A percentile compares a stretch with the other conserved stretches of the same genome.
Conservation (phyloP, 345 rosid genomes). For the Capsella bursapastoris region DNA sequence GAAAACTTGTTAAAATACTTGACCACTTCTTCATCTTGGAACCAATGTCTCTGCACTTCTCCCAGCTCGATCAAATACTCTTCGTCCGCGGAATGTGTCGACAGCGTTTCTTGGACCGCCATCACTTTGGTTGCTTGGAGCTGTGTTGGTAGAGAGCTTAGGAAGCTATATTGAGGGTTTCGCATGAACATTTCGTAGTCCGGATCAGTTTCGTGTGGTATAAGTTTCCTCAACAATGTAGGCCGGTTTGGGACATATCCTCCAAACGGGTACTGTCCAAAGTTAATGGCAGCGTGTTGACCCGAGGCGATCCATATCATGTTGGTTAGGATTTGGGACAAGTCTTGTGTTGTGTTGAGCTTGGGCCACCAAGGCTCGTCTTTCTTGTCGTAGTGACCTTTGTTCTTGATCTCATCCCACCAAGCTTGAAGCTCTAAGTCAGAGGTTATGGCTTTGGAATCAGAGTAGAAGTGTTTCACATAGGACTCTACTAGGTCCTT, state of each 20-base stretch:
- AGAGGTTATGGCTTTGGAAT: conserved; percentile 58
- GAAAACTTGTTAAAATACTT: conserved; percentile 60
- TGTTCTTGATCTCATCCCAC: conserved; percentile 94
- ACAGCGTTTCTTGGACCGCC: conserved; percentile 93
- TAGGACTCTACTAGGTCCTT: conserved; percentile 75
- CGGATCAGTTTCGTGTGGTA: conserved; percentile 63
- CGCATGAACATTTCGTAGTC: conserved; percentile 67
- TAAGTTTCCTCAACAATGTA: conserved; percentile 72
- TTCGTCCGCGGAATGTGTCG: conserved; percentile 88
- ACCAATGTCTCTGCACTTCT: conserved; percentile 69
- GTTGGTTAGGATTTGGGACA: conserved; percentile 69
- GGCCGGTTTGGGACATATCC: conserved; percentile 95
- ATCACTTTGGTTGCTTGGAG: conserved; percentile 96
- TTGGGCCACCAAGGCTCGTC: conserved; percentile 98
- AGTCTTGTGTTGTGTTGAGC: conserved; percentile 71
- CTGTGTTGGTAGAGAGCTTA: conserved; percentile 74
- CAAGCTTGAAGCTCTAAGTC: conserved; percentile 88
- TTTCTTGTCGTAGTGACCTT: conserved; percentile 83
- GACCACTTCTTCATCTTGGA: conserved; percentile 59
- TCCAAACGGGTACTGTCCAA: conserved; percentile 96
- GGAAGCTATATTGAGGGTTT: conserved; percentile 71
- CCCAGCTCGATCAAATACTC: conserved; percentile 74
- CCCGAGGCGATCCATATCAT: conserved; percentile 94
- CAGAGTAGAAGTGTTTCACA: conserved; percentile 72
- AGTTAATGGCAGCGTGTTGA: conserved; percentile 93